These are phyloP conservation scores for Triticum urartu DNA, from an alignment of 176 grass and related monocot genomes.

Conservation along the genomic window DNA sequence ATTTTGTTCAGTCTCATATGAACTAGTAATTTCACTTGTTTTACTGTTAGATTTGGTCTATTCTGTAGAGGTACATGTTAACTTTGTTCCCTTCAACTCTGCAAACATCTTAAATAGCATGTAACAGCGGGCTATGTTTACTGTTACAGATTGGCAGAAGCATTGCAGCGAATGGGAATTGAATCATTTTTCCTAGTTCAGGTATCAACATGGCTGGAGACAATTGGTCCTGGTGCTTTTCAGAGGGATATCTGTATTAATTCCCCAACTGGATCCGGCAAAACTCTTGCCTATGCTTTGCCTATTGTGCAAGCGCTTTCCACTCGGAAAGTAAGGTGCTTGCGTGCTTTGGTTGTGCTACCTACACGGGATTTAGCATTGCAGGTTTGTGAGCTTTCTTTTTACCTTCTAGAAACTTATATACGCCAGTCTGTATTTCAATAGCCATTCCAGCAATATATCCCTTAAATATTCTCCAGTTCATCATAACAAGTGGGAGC, in stretches of 20 bases:
- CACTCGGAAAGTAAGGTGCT: slow-evolving; percentile 50
- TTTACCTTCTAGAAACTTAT: slow-evolving; percentile 17
- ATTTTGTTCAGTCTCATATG: not conserved
- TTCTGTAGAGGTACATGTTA: not conserved
- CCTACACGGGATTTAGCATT: slow-evolving; percentile 85
- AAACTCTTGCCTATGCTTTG: slow-evolving; percentile 85
- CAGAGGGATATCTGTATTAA: slow-evolving; percentile 88
- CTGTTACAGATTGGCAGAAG: slow-evolving; percentile 53
- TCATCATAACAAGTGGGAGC: not conserved
- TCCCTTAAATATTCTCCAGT: not conserved
- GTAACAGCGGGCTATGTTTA: not conserved
- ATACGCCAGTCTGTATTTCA: not conserved
- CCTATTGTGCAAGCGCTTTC: slow-evolving; percentile 73
- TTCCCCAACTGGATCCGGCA: slow-evolving; percentile 72
- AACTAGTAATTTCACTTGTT: not conserved
- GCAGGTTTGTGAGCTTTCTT: slow-evolving; percentile 50
- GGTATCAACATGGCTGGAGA: slow-evolving; percentile 73
- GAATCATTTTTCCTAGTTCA: slow-evolving; percentile 75
- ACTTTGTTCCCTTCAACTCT: too few relatives aligned
- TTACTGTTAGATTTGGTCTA: not conserved
- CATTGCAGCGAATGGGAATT: slow-evolving; percentile 60
- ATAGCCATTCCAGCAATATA: not conserved
- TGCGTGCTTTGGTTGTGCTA: slow-evolving; percentile 75
- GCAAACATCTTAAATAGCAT: too few relatives aligned
- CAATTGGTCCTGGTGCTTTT: slow-evolving; percentile 74